Evolutionary conservation across 164 flowering plant species (phyloP), one percentile per base, ranked within the genome.

Genomic region (Aristolochia californica): DNA sequence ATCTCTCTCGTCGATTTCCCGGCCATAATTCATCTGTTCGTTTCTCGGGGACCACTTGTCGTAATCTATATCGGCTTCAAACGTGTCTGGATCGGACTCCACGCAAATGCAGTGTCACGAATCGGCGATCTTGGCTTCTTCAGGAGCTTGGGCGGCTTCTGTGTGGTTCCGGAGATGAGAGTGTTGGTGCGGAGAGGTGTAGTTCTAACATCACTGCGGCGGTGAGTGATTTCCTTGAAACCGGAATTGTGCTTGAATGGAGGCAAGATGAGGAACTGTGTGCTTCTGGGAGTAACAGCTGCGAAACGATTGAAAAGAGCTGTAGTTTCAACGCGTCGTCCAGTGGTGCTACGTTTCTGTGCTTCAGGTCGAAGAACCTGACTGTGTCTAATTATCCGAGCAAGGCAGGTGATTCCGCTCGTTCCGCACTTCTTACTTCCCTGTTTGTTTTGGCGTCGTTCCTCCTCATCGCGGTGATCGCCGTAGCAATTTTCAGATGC

Each of bases 321-420:
- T 91, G 97, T 47, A 93, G 94, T 21, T 85, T 71, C 74, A 81
- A 85, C 62, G 77, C 80, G 0, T 72, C 90, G 0, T 79, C 83
- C 62, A 83, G 84, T 1, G 24, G 15, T 2, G 28, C 23, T 50
- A 24, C 50, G 9, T 87, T 90, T 69, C n/a, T 83, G 0, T 91
- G 95, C 54, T 81, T 77, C 47, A 53, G 24, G 3, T 22, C 72
- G 0, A 24, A 52, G 53, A 10, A 70, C 10, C 7, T 7, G 40
- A 8, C 11, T 34, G 9, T 34, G 40, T 3, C 11, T 34, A 34
- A 7, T 34, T 1, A 1, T 34, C 49, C 28, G 13, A 27, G 62
- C 1, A 62, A 71, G 27, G 59, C 62, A 22, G 23, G 67, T 11
- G 76, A 62, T 3, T 58, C 73, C 26, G 58, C 59, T 17, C 57